Conservation (phyloP, 1,139 yeast genomes). For the Nakaseomyces delphensis region DNA sequence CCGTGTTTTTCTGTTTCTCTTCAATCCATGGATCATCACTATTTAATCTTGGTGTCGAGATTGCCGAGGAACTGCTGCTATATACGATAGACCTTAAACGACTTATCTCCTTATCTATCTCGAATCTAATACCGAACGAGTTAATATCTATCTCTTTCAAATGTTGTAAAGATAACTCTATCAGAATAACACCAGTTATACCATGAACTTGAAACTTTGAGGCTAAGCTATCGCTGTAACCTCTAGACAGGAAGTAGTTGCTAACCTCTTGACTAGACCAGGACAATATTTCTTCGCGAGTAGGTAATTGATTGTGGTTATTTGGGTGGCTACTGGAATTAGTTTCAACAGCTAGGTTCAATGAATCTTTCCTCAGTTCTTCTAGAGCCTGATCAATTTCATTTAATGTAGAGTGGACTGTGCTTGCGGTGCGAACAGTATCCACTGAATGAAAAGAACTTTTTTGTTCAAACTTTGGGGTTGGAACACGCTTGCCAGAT, state of each 20-base stretch:
- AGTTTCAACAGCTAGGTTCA: constrained; percentile 2
- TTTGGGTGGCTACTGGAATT: neutral
- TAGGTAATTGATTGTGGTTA: neutral
- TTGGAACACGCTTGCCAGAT: constrained; percentile 28
- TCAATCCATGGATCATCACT: neutral
- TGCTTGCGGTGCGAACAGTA: constrained; percentile 13
- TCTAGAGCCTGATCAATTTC: constrained; percentile 82
- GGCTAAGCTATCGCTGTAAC: constrained; percentile 63
- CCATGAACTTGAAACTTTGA: constrained; percentile 78
- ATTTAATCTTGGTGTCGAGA: constrained; percentile 1
- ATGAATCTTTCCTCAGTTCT: constrained; percentile 45
- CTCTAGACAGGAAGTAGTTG: constrained; percentile 60
- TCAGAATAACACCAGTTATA: constrained; percentile 73
- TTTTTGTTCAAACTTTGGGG: neutral
- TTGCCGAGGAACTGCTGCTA: neutral
- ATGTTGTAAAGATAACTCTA: constrained; percentile 77
- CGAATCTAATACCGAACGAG: constrained; percentile 92
- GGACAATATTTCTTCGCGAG: constrained; percentile 39
- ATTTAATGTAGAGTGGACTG: constrained; percentile 54
- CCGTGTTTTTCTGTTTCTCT: neutral
- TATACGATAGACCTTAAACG: constrained; percentile 34
- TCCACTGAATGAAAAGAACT: neutral
- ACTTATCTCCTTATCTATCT: constrained; percentile 81
- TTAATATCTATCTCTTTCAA: constrained; percentile 84
- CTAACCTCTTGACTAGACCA: constrained; percentile 89